These are phyloP conservation scores for Emmonsia crescens DNA, from an alignment of 2,329 filamentous ascomycete genomes.

Conservation along the genomic window DNA sequence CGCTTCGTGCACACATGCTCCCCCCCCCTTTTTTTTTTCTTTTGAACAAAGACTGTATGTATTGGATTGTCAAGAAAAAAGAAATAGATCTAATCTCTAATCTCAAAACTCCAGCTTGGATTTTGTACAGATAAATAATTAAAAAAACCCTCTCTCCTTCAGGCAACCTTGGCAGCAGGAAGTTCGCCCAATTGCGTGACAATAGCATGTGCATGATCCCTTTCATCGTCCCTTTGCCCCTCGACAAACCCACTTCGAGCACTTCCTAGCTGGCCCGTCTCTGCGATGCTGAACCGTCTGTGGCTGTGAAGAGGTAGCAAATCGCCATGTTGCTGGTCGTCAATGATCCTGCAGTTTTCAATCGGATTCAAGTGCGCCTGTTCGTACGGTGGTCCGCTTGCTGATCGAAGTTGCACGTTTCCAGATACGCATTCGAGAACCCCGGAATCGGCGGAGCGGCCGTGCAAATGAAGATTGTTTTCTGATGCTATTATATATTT, in stretches of 20 bases:
- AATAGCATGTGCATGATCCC: not conserved
- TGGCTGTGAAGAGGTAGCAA: constrained; percentile 7
- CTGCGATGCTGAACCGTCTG: constrained; percentile 8
- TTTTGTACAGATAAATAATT: not conserved
- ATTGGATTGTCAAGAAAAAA: not conserved
- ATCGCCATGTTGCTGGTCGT: not conserved
- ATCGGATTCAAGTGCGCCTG: not conserved
- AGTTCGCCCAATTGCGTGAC: not conserved
- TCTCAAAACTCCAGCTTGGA: not conserved
- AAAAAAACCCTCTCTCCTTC: not conserved
- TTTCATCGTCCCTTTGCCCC: not conserved
- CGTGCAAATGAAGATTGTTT: not conserved
- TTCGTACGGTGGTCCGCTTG: not conserved
- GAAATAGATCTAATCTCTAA: not conserved
- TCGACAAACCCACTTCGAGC: not conserved
- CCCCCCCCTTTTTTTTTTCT: not conserved
- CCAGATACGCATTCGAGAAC: not conserved
- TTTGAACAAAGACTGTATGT: not conserved
- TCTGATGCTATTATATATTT: not conserved
- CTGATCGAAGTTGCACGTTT: not conserved
- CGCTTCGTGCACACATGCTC: not conserved
- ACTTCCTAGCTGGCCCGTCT: constrained; percentile 10
- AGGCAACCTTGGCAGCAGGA: not conserved
- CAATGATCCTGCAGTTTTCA: not conserved
- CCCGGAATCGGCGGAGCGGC: not conserved